phyloP scores from a whole-genome alignment of 805 yeast species.

The Kodamaea neixiangensis region DNA sequence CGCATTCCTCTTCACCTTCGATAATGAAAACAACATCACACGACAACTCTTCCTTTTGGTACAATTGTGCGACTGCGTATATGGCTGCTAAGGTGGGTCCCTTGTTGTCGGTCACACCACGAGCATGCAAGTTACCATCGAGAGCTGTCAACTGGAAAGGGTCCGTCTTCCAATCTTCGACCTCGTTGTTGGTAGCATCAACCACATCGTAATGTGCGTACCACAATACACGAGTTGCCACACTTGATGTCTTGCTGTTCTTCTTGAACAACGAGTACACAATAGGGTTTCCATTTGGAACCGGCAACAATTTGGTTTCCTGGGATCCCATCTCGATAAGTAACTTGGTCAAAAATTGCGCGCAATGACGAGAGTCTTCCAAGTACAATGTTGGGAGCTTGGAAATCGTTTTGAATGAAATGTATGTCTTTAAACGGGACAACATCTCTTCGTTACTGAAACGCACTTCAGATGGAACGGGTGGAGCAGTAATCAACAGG shows the following conservation, averaged over 20 bases:
- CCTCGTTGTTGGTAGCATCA: constrained; percentile 60
- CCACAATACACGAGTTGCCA: constrained; percentile 61
- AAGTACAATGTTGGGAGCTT: constrained; percentile 66
- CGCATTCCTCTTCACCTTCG: constrained; percentile 96
- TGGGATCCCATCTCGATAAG: constrained; percentile 71
- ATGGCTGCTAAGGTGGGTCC: constrained; percentile 90
- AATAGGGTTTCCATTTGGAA: constrained; percentile 79
- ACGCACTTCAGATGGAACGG: constrained; percentile 3
- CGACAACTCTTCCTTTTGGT: constrained; percentile 49
- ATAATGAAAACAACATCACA: constrained; percentile 80
- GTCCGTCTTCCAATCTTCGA: constrained; percentile 66
- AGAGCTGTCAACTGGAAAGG: constrained; percentile 76
- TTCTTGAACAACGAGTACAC: constrained; percentile 73
- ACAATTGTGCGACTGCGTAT: constrained; percentile 78
- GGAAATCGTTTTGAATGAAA: constrained; percentile 76
- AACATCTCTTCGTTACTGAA: constrained; percentile 64
- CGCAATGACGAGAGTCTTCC: constrained; percentile 85
- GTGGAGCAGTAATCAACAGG: not conserved
- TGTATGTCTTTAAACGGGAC: constrained; percentile 57
- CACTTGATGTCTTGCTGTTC: constrained; percentile 21
- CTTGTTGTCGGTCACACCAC: constrained; percentile 94
- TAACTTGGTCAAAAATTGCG: constrained; percentile 65
- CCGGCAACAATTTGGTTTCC: constrained; percentile 66
- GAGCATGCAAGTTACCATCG: constrained; percentile 84
- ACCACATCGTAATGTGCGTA: constrained; percentile 97